phyloP scores from a whole-genome alignment of 176 grass and related monocot species.

The Oryza glumipatula region DNA sequence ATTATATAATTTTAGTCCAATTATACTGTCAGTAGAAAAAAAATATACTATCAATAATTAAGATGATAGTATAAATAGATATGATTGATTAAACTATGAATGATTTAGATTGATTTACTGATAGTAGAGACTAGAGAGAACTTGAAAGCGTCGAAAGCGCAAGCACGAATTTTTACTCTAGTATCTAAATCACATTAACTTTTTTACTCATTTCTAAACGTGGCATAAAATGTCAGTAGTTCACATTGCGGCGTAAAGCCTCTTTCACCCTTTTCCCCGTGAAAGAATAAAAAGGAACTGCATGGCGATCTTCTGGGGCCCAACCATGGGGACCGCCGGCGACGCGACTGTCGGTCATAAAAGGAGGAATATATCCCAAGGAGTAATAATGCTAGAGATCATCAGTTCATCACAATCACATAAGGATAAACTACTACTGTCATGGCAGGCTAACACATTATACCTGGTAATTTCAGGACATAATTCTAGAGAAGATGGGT shows the following conservation, averaged over 20 bases:
- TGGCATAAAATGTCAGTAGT: neutral
- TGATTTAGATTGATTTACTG: no score
- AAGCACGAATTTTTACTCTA: neutral
- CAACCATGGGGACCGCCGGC: neutral
- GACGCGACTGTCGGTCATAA: neutral
- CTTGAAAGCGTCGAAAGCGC: no score
- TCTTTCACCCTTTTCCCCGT: neutral
- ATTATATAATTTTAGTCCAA: no score
- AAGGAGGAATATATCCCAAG: neutral
- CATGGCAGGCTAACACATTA: neutral
- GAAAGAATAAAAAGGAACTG: neutral
- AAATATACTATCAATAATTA: no score
- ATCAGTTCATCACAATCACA: neutral
- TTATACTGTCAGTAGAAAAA: no score
- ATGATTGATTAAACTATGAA: no score
- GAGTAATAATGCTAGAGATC: neutral
- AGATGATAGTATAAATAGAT: no score
- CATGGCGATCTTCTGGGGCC: neutral
- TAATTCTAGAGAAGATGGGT: neutral
- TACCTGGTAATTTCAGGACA: neutral
- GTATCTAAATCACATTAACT: neutral
- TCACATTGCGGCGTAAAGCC: constrained; percentile 1
- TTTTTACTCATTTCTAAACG: neutral
- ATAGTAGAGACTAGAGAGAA: no score
- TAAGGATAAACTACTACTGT: neutral